phyloP scores from a whole-genome alignment of 495 filamentous ascomycete genomes.

The Penicillium cataractarum region DNA sequence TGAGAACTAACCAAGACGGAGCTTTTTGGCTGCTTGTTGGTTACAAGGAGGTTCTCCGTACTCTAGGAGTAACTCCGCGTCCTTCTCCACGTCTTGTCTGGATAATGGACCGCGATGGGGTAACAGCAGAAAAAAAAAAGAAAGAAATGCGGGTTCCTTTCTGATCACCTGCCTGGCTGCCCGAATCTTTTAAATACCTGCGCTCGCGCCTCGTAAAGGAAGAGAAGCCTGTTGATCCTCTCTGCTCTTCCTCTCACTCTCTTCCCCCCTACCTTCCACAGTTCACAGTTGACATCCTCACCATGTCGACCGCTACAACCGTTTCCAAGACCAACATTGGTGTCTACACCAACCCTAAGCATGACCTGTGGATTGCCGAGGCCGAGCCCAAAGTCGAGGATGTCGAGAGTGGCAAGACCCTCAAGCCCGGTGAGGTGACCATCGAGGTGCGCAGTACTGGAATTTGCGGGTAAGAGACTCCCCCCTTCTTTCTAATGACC shows the following conservation, averaged over 20 bases:
- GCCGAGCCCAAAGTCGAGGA: conserved; percentile 75
- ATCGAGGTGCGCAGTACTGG: conserved; percentile 86
- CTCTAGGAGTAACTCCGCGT: conserved; percentile 1
- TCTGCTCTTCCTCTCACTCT: conserved; percentile 3
- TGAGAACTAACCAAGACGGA: not conserved
- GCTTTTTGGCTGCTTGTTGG: not conserved
- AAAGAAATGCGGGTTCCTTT: not conserved
- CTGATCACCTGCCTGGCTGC: conserved; percentile 19
- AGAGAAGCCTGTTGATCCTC: conserved; percentile 8
- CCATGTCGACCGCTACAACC: conserved; percentile 43
- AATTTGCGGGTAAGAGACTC: conserved; percentile 76
- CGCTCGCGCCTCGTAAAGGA: not conserved
- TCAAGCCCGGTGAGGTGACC: conserved; percentile 82
- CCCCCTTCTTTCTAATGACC: not conserved
- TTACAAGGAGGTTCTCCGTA: not conserved
- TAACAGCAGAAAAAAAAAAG: not conserved
- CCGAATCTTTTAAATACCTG: conserved; percentile 9
- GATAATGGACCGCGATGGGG: not conserved
- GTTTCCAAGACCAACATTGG: conserved; percentile 83
- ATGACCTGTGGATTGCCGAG: conserved; percentile 88
- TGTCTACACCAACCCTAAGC: conserved; percentile 89
- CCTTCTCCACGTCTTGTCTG: conserved; percentile 12
- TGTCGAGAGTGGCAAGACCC: conserved; percentile 66
- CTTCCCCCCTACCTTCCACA: conserved; percentile 2
- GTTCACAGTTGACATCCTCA: conserved; percentile 11